These are phyloP conservation scores for Podospora sp. DNA, from an alignment of 495 filamentous ascomycete genomes.

Conservation along the genomic window DNA sequence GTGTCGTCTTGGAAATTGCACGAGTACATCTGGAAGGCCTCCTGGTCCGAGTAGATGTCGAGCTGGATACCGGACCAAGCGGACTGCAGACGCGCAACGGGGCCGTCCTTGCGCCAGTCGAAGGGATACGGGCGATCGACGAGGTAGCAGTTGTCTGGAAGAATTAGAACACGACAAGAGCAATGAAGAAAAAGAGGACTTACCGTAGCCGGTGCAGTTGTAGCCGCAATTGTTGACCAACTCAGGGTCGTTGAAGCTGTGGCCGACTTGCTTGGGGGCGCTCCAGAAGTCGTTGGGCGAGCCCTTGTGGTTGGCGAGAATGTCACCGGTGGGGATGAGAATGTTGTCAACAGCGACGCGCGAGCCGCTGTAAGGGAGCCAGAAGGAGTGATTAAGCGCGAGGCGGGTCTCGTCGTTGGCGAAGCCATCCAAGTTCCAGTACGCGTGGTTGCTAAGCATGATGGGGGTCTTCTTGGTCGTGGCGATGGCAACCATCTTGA, in stretches of 20 bases:
- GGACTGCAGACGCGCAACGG: conserved; percentile 64
- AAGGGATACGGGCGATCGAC: conserved; percentile 45
- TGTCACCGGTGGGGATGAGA: conserved; percentile 75
- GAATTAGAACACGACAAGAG: neutral
- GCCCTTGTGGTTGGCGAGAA: conserved; percentile 61
- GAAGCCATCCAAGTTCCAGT: conserved; percentile 90
- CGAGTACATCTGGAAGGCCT: conserved; percentile 76
- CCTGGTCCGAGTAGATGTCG: conserved; percentile 74
- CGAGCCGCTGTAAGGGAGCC: conserved; percentile 70
- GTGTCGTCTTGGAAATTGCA: conserved; percentile 75
- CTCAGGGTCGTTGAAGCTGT: conserved; percentile 61
- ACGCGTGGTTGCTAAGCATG: conserved; percentile 68
- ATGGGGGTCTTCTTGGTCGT: conserved; percentile 65
- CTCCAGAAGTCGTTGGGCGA: conserved; percentile 76
- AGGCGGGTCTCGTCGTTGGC: conserved; percentile 60
- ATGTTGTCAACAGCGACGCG: conserved; percentile 75
- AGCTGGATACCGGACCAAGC: conserved; percentile 71
- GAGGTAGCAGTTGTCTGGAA: conserved; percentile 55
- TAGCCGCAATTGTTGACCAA: conserved; percentile 65
- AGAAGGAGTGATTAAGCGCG: conserved; percentile 72
- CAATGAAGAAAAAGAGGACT: conserved; percentile 25
- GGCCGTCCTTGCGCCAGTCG: conserved; percentile 59
- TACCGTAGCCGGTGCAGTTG: conserved; percentile 77
- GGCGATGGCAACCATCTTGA: conserved; percentile 56
- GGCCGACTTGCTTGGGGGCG: conserved; percentile 72